Conservation (phyloP, 179 eudicot genomes). For the Camellia oleifera region DNA sequence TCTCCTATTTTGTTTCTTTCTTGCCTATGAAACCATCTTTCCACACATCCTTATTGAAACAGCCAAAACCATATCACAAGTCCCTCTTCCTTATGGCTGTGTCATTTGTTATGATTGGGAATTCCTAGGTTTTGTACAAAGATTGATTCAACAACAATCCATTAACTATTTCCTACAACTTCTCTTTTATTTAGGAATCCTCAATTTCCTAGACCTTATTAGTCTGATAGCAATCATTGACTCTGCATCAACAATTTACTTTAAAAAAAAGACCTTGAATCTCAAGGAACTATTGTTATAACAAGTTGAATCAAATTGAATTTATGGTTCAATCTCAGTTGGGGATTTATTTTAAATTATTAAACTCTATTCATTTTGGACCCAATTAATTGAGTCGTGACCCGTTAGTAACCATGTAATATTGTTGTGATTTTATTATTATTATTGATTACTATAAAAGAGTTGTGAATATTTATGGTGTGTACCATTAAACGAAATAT, state of each 20-base stretch:
- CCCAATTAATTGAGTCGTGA: too few relatives aligned
- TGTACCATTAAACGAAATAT: too few relatives aligned
- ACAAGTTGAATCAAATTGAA: too few relatives aligned
- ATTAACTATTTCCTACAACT: background rate
- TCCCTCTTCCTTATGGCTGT: too few relatives aligned
- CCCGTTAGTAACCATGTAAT: too few relatives aligned
- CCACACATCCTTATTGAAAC: background rate
- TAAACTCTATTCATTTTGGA: too few relatives aligned
- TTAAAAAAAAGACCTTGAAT: background rate
- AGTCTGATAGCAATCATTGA: background rate
- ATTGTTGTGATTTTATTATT: too few relatives aligned
- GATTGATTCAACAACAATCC: background rate
- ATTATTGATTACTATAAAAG: too few relatives aligned
- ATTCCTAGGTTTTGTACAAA: background rate
- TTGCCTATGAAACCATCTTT: background rate
- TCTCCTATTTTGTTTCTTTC: background rate
- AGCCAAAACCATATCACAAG: background rate
- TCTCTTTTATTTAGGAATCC: conserved; percentile 1
- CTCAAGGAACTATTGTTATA: background rate
- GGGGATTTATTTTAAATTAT: too few relatives aligned
- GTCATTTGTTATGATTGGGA: background rate
- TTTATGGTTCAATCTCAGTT: too few relatives aligned
- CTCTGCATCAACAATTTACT: background rate
- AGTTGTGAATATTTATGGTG: too few relatives aligned
- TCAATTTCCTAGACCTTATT: background rate